These are phyloP conservation scores for Gaeumannomyces sp. DNA, from an alignment of 2,329 filamentous ascomycete genomes.

Conservation along the genomic window DNA sequence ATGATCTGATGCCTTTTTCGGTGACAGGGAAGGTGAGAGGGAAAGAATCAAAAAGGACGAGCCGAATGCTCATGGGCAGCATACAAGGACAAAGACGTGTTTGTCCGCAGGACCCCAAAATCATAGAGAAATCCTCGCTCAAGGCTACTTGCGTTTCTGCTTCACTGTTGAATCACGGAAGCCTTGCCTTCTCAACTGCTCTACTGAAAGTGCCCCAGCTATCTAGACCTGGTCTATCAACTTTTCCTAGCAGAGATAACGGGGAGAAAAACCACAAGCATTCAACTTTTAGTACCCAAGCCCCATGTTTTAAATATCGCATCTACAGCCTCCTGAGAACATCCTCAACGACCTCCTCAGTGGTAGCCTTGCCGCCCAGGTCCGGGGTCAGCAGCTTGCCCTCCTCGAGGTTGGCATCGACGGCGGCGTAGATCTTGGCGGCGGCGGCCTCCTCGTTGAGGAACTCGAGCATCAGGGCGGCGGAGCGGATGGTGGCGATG, in stretches of 20 bases:
- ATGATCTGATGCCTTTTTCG: background rate
- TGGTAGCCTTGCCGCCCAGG: conserved; percentile 79
- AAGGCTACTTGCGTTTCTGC: background rate
- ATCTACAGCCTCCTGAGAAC: conserved; percentile 72
- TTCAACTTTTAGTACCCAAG: background rate
- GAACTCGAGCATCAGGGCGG: conserved; percentile 95
- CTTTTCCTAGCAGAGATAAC: background rate
- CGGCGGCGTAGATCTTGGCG: conserved; percentile 82
- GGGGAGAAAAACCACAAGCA: background rate
- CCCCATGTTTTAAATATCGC: background rate
- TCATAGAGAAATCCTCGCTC: background rate
- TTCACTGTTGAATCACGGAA: background rate
- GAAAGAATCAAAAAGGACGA: background rate
- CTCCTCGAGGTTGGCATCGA: conserved; percentile 84
- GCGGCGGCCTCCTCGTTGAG: conserved; percentile 81
- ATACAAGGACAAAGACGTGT: background rate
- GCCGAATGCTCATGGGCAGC: too few species aligned
- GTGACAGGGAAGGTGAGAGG: background rate
- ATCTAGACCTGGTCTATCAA: background rate
- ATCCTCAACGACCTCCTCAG: conserved; percentile 80
- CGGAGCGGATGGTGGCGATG: conserved; percentile 86
- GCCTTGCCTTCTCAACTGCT: background rate
- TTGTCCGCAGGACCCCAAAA: background rate
- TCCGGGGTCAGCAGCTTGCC: conserved; percentile 80
- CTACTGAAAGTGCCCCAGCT: background rate